Percentiles rank a stretch among this genome's conserved stretches.
These are phyloP conservation scores for Geotrichum reessii DNA, from an alignment of 1,139 yeast species.

Conservation along the genomic window DNA sequence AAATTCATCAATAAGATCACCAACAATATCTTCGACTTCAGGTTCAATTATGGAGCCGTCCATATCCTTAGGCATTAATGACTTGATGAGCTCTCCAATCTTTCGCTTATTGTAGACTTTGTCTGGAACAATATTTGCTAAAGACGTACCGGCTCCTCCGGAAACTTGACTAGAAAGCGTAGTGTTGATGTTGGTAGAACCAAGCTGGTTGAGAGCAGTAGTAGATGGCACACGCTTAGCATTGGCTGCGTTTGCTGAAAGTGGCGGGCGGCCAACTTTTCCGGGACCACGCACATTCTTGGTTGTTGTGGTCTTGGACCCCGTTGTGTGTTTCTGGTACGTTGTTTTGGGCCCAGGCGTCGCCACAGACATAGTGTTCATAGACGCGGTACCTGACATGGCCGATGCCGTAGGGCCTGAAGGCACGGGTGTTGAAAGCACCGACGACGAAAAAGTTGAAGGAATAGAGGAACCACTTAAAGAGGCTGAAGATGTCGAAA, in stretches of 20 bases:
- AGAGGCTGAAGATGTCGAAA: neutral
- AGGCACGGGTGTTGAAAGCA: constrained; percentile 6
- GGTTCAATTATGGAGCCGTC: constrained; percentile 60
- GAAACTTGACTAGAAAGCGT: neutral
- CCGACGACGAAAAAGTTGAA: neutral
- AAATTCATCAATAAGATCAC: constrained; percentile 94
- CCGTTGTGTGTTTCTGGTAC: constrained; percentile 2
- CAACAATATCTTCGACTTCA: constrained; percentile 87
- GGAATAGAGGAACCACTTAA: neutral
- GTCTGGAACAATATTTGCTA: constrained; percentile 46
- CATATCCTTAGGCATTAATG: constrained; percentile 78
- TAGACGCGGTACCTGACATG: neutral
- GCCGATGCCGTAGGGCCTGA: neutral
- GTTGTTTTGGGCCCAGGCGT: neutral
- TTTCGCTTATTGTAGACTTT: constrained; percentile 85
- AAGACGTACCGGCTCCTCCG: neutral
- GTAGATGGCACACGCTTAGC: constrained; percentile 9
- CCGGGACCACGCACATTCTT: constrained; percentile 16
- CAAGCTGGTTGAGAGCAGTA: neutral
- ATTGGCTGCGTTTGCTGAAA: constrained; percentile 7
- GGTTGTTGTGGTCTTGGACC: neutral
- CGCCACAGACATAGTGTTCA: neutral
- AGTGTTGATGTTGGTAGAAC: neutral
- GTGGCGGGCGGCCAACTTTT: constrained; percentile 18
- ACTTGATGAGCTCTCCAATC: constrained; percentile 73